A percentile compares a stretch with the other conserved stretches of the same genome.
Evolutionary conservation across 106 monocot genomes (phyloP).

Genomic region (Dioscorea zingiberensis): DNA sequence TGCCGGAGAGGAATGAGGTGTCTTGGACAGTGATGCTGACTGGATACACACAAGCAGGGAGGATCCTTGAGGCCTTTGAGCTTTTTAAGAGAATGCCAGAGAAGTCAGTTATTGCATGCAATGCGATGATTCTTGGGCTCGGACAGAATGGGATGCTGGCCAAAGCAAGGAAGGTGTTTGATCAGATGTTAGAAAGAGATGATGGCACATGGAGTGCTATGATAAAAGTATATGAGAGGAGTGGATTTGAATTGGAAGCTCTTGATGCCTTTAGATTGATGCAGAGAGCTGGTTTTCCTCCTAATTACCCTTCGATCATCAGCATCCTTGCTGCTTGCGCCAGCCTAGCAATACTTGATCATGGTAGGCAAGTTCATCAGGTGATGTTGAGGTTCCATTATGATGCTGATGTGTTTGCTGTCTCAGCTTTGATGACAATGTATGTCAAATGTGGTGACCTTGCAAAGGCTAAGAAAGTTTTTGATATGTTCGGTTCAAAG

Average conservation of each 20-base stretch:
- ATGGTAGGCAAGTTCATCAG: slow-evolving; percentile 68
- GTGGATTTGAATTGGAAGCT: slow-evolving; percentile 48
- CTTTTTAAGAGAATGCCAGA: slow-evolving; percentile 50
- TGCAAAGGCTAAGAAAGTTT: slow-evolving; percentile 33
- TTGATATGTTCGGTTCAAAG: slow-evolving; percentile 40
- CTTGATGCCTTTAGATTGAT: slow-evolving; percentile 42
- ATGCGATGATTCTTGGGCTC: slow-evolving; percentile 72
- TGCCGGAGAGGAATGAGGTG: slow-evolving; percentile 83
- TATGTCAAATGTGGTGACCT: slow-evolving; percentile 67
- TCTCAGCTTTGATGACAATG: slow-evolving; percentile 69
- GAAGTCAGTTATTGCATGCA: slow-evolving; percentile 38
- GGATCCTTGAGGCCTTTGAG: slow-evolving; percentile 36
- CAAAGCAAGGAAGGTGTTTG: slow-evolving; percentile 46
- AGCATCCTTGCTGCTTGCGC: slow-evolving; percentile 63
- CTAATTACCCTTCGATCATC: slow-evolving; percentile 47
- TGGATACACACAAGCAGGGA: slow-evolving; percentile 57
- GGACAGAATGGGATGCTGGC: slow-evolving; percentile 48
- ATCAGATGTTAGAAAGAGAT: slow-evolving; percentile 38
- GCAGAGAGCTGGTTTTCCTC: slow-evolving; percentile 34
- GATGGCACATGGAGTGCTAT: slow-evolving; percentile 72
- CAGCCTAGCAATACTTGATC: slow-evolving; percentile 43
- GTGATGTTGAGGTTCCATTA: slow-evolving; percentile 34
- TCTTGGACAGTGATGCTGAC: slow-evolving; percentile 88
- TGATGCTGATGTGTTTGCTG: slow-evolving; percentile 44
- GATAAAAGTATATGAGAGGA: slow-evolving; percentile 63